Evolutionary conservation across 257 asterid genomes (phyloP).

Genomic region (Rehmannia glutinosa): DNA sequence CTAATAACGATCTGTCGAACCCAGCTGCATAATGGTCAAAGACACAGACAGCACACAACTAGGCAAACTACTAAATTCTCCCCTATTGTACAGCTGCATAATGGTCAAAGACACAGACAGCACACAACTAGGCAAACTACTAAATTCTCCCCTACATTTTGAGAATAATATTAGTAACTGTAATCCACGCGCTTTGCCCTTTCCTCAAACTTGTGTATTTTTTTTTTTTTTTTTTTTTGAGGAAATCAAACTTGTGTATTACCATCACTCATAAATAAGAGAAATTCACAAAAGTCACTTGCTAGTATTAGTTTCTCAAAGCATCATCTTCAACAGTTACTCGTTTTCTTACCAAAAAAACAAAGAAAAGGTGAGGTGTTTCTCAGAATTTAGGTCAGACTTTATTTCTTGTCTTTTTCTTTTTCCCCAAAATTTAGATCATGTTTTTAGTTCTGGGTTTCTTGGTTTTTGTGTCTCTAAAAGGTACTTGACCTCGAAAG

Average conservation of each 20-base stretch:
- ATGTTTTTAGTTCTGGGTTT: constrained; percentile 11
- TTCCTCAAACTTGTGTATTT: neutral
- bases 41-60: constrained; percentile 25
- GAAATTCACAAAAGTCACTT: neutral
- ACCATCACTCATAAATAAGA: neutral
- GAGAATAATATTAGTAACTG: neutral
- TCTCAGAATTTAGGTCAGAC: constrained; percentile 17
- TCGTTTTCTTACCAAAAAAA: constrained; percentile 1
- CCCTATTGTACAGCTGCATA: constrained; percentile 23
- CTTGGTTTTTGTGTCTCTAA: constrained; percentile 8
- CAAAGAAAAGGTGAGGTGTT: constrained; percentile 6
- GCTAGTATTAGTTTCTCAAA: constrained; percentile 1
- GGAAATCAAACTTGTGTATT: neutral
- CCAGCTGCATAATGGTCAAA: constrained; percentile 30
- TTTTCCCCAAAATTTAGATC: no score
- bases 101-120: constrained; percentile 26
- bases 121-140: constrained; percentile 15
- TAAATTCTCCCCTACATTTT: neutral
- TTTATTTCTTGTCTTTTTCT: neutral
- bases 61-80: constrained; percentile 9
- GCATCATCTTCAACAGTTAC: constrained; percentile 18
- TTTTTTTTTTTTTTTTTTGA: no score
- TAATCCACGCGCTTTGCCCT: constrained; percentile 23
- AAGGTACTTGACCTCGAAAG: constrained; percentile 7
- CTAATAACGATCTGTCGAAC: no score